Evolutionary conservation across 768 basidiomycete genomes (phyloP).

Genomic region (Crepidotus variabilis): DNA sequence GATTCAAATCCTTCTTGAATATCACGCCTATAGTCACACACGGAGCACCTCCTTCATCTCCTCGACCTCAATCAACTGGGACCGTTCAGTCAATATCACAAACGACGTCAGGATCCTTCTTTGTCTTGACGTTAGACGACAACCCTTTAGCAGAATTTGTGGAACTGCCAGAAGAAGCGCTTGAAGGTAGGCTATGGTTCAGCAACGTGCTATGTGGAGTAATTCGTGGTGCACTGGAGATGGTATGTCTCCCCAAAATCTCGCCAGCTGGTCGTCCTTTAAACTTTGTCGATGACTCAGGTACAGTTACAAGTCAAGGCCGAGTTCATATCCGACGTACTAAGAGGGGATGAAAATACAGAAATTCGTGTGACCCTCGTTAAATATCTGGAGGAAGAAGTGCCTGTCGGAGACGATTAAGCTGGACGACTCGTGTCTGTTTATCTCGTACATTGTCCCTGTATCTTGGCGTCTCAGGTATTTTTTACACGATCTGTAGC

Average conservation of each 20-base stretch:
- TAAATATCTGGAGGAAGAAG: conserved; percentile 94
- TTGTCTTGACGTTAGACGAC: conserved; percentile 87
- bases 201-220: conserved; percentile 96
- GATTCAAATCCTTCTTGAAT: conserved; percentile 97
- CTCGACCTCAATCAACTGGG: conserved; percentile 44
- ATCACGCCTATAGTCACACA: conserved; percentile 83
- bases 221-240: conserved; percentile 88
- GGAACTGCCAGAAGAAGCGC: conserved; percentile 88
- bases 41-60: conserved; percentile 45
- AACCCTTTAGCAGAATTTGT: conserved; percentile 97
- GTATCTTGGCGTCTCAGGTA: not conserved
- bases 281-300: conserved; percentile 36
- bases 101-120: conserved; percentile 51
- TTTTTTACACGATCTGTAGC: too few species aligned
- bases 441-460: not conserved
- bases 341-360: conserved; percentile 91
- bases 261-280: conserved; percentile 4
- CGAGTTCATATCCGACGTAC: conserved; percentile 83
- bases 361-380: conserved; percentile 89
- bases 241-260: conserved; percentile 56
- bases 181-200: conserved; percentile 94
- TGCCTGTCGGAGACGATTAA: conserved; percentile 89
- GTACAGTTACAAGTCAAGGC: conserved; percentile 95
- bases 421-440: conserved; percentile 4
- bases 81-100: conserved; percentile 33